Conservation (phyloP, 768 basidiomycete genomes). For the Suillus occidentalis region DNA sequence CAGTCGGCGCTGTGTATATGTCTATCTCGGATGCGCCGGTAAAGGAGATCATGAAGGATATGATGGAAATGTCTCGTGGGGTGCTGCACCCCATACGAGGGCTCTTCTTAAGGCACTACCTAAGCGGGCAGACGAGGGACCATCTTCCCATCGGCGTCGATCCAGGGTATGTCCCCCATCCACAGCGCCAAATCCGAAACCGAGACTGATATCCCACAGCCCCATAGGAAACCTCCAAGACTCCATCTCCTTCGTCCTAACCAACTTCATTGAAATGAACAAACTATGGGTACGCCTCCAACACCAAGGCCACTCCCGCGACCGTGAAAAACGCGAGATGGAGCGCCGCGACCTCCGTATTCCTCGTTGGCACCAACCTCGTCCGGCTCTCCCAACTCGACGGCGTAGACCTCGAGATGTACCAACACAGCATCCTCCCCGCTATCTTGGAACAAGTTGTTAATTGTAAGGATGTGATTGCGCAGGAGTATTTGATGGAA, state of each 20-base stretch:
- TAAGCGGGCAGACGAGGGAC: conserved; percentile 95
- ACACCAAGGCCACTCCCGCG: conserved; percentile 95
- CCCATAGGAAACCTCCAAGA: conserved; percentile 90
- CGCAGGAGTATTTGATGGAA: conserved; percentile 99
- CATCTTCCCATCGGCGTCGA: conserved; percentile 89
- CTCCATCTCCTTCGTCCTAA: conserved; percentile 92
- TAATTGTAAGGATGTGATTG: conserved; percentile 97
- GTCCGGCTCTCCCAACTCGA: conserved; percentile 94
- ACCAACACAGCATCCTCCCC: conserved; percentile 82
- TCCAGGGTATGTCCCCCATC: conserved; percentile 58
- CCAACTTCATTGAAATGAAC: conserved; percentile 99
- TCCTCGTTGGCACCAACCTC: conserved; percentile 94
- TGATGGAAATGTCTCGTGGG: conserved; percentile 99
- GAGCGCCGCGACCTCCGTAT: conserved; percentile 95
- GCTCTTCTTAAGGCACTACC: conserved; percentile 92
- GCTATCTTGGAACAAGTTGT: conserved; percentile 96
- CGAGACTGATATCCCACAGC: conserved; percentile 38
- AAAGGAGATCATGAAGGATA: conserved; percentile 99
- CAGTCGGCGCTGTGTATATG: conserved; percentile 99
- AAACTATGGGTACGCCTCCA: conserved; percentile 99
- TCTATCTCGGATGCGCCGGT: conserved; percentile 95
- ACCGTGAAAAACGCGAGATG: conserved; percentile 96
- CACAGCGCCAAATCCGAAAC: background rate
- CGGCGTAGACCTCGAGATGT: conserved; percentile 94
- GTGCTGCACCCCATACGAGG: conserved; percentile 97